Evolutionary conservation across 495 filamentous ascomycete species (phyloP).

Genomic region (Tuber calosporum): DNA sequence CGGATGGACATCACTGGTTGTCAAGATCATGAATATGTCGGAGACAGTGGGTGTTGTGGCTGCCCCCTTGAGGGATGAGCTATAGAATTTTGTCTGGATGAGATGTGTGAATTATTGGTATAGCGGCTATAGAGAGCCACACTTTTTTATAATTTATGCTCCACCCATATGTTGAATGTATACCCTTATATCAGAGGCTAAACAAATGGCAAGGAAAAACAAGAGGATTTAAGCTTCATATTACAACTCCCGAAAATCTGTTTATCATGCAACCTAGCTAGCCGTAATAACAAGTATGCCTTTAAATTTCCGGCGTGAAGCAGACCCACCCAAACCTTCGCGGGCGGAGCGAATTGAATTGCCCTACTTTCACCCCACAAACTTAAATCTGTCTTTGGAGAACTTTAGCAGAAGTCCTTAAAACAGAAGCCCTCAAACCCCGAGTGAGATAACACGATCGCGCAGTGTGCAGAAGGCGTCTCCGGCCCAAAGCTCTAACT

Average conservation of each 20-base stretch:
- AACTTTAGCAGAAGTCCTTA: no score
- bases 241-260: not conserved
- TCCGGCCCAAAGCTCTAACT: not conserved
- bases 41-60: constrained; percentile 42
- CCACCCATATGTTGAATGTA: not conserved
- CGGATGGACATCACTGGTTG: constrained; percentile 94
- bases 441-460: not conserved
- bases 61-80: constrained; percentile 26
- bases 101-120: not conserved
- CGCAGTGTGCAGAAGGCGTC: not conserved
- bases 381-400: not conserved
- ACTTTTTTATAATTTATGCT: not conserved
- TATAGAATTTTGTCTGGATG: constrained; percentile 12
- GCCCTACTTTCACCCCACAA: not conserved
- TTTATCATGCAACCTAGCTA: not conserved
- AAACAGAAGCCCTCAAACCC: not conserved
- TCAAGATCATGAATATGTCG: constrained; percentile 94
- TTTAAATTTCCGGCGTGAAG: not conserved
- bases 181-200: not conserved
- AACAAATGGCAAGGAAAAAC: not conserved
- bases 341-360: not conserved
- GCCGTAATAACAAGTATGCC: not conserved
- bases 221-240: not conserved
- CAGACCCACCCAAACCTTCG: not conserved
- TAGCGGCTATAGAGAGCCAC: not conserved